A percentile compares a stretch with the other conserved stretches of the same genome.
These are phyloP conservation scores for Linnemannia zychae DNA, from an alignment of 192 early-diverging fungal genomes.

Conservation along the genomic window DNA sequence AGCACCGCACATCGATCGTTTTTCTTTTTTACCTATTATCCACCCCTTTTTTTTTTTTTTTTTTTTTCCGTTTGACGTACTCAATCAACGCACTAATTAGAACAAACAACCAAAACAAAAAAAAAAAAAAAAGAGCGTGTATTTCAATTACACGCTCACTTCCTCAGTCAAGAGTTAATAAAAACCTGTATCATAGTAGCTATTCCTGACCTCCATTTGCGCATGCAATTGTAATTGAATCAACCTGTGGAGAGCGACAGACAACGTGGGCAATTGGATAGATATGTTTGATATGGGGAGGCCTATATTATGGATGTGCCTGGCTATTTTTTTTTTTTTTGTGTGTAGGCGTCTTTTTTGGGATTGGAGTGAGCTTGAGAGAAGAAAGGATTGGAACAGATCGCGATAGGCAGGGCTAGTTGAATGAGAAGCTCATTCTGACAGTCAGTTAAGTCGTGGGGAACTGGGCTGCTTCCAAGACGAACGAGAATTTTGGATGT, in stretches of 20 bases:
- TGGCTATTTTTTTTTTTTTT: neutral
- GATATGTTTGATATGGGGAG: neutral
- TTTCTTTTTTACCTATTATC: neutral
- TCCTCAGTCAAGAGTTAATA: neutral
- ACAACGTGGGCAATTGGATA: no score
- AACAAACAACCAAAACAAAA: neutral
- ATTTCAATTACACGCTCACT: neutral
- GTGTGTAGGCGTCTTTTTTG: neutral
- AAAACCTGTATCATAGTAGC: neutral
- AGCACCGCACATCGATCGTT: neutral
- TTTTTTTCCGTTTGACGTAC: constrained; percentile 8
- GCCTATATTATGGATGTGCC: neutral
- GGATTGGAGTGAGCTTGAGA: neutral
- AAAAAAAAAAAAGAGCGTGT: constrained; percentile 1
- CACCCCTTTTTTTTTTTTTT: no score
- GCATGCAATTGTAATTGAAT: neutral
- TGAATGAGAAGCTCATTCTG: neutral
- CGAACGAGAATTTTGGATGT: constrained; percentile 21
- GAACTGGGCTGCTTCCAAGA: constrained; percentile 36
- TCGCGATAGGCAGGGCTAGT: neutral
- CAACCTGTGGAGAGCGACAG: no score
- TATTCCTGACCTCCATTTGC: neutral
- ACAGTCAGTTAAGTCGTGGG: neutral
- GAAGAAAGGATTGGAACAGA: neutral
- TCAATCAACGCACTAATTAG: neutral